Percentiles rank a stretch among this genome's conserved stretches.
phyloP scores from a whole-genome alignment of 2,329 filamentous ascomycete genomes.

The Bipolaris oryzae region DNA sequence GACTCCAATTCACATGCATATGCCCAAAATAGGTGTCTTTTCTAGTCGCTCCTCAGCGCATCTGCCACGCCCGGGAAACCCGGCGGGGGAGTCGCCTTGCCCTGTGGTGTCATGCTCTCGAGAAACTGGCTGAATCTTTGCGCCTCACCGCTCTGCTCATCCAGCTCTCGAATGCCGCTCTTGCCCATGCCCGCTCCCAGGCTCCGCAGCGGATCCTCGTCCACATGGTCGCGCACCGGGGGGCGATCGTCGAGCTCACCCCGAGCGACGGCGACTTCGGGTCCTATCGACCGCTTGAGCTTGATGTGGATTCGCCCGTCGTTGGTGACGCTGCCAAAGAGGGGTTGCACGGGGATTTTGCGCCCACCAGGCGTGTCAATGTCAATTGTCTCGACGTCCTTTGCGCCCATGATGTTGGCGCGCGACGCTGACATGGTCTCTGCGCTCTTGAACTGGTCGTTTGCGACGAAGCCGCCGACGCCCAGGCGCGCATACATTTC shows the following conservation, averaged over 20 bases:
- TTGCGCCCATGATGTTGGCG: conserved; percentile 6
- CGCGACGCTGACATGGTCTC: conserved; percentile 31
- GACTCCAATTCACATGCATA: conserved; percentile 6
- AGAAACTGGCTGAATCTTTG: conserved; percentile 21
- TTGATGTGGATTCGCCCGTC: conserved; percentile 41
- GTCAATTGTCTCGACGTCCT: conserved; percentile 49
- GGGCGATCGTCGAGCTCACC: conserved; percentile 37
- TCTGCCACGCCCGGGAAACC: conserved; percentile 14
- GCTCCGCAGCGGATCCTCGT: conserved; percentile 14
- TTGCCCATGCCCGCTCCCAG: conserved; percentile 11
- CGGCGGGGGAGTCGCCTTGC: neutral
- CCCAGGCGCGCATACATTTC: conserved; percentile 48
- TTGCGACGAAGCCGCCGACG: conserved; percentile 53
- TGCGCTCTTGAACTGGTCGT: conserved; percentile 46
- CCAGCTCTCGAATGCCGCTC: conserved; percentile 29
- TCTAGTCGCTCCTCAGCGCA: conserved; percentile 9
- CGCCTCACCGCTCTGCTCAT: conserved; percentile 29
- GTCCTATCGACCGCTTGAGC: conserved; percentile 25
- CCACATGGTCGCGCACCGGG: conserved; percentile 20
- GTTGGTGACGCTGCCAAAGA: conserved; percentile 45
- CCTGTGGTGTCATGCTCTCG: conserved; percentile 6
- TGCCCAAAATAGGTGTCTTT: neutral
- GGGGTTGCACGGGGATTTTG: conserved; percentile 59
- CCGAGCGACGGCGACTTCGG: conserved; percentile 30
- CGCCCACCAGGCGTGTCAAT: conserved; percentile 55